Evolutionary conservation across 2,329 filamentous ascomycete species (phyloP), one percentile per base, ranked within the genome.

Genomic region (Fusarium verrucosum): DNA sequence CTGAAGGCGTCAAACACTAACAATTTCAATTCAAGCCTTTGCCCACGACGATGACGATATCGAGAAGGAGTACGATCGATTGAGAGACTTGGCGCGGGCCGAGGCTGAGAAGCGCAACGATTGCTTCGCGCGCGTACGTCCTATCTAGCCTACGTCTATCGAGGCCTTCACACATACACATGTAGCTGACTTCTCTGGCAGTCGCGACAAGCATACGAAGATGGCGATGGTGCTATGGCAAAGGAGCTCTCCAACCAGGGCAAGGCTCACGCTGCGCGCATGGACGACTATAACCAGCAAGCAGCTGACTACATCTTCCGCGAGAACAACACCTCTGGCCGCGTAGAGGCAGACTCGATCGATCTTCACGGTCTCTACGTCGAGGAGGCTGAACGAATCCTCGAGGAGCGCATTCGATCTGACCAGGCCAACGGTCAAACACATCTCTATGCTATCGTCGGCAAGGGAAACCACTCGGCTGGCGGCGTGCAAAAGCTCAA

Each of bases 321-420:
- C 36, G 92, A 94, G 80, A 97, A 97, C 82, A 98, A 98, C 75
- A 89, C 91, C 19, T 77, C 82, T 4, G 91, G 87, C 17, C 87
- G 90, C 61, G 90, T 96, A 10, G 84, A 87, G 16, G 82, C 82
- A 36, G 94, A 98, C 78, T 92, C 91, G 10, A 94, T 99, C 70
- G 95, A 99, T 79, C 83, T 99, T 43, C 95, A 99, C 77, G 95
- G 95, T 4, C 91, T 96, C 74, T 97, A 90, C 72, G 94, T 97
- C 58, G 92, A 97, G 75, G 95, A 98, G 81, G 95, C 95, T 7
- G 93, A 97, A 81, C 87, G 92, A 65, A 95, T 97, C 55, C 82
- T 98, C 20, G 92, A 94, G 79, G 84, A 92, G 77, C 85, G 95
- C 68, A 96, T 99, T 73, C 86, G 87, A 68, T 89, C 91, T 68